These are phyloP conservation scores for Bretziella fagacearum DNA, from an alignment of 2,329 filamentous ascomycete species.

Conservation along the genomic window DNA sequence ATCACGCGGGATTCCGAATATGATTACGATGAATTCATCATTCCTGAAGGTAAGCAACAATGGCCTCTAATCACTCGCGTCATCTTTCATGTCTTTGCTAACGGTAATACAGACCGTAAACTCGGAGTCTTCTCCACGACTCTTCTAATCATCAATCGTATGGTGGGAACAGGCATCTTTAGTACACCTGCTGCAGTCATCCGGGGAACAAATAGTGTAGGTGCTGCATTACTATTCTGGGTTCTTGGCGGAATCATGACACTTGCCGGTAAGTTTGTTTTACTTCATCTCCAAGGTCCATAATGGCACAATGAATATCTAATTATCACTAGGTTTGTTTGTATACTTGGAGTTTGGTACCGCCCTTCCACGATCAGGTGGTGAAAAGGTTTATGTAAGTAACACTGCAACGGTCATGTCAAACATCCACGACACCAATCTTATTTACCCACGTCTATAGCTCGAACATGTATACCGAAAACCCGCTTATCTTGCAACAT, in stretches of 20 bases:
- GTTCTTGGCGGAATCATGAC: constrained; percentile 16
- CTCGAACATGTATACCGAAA: constrained; percentile 36
- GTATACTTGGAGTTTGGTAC: constrained; percentile 48
- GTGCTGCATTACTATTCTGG: constrained; percentile 19
- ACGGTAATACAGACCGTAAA: constrained; percentile 7
- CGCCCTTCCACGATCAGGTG: constrained; percentile 43
- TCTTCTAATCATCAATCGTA: constrained; percentile 40
- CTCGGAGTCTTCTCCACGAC: constrained; percentile 25
- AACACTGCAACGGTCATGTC: too few relatives aligned
- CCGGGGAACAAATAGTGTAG: constrained; percentile 34
- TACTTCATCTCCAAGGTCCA: too few relatives aligned
- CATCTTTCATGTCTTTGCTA: neutral
- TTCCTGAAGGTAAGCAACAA: constrained; percentile 12
- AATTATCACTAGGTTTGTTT: constrained; percentile 39
- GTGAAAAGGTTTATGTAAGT: constrained; percentile 44
- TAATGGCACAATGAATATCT: too few relatives aligned
- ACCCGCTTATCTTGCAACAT: constrained; percentile 43
- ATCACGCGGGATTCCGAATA: neutral
- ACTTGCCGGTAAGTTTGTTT: constrained; percentile 2
- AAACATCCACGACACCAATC: neutral
- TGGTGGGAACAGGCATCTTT: constrained; percentile 43
- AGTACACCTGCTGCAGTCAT: constrained; percentile 38
- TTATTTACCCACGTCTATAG: neutral
- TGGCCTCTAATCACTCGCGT: neutral
- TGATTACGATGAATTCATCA: constrained; percentile 10